Conservation (phyloP, 2,329 filamentous ascomycete species). For the Penicillium sp. region DNA sequence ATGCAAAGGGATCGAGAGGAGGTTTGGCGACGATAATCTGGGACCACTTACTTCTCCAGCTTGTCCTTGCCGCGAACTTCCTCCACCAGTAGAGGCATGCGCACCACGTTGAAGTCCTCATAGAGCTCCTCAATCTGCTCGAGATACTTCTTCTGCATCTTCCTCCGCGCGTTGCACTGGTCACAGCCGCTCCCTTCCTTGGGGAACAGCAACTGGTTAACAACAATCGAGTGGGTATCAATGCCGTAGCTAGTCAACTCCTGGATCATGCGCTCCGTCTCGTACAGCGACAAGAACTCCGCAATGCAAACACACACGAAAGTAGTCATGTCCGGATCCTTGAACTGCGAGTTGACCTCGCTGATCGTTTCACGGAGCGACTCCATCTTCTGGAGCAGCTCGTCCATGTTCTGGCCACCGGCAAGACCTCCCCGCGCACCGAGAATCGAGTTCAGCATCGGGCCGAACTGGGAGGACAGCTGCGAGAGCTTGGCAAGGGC, state of each 20-base stretch:
- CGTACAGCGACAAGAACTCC: conserved; percentile 94
- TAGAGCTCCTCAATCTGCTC: conserved; percentile 99
- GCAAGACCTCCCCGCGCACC: conserved; percentile 76
- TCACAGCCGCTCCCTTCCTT: conserved; percentile 83
- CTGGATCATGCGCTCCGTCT: conserved; percentile 99
- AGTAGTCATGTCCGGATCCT: conserved; percentile 91
- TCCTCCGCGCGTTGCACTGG: conserved; percentile 89
- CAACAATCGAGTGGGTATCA: conserved; percentile 95
- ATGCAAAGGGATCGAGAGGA: not conserved
- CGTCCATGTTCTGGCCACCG: conserved; percentile 88
- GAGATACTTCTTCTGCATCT: conserved; percentile 99
- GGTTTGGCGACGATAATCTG: not conserved
- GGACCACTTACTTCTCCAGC: conserved; percentile 68
- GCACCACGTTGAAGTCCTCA: conserved; percentile 98
- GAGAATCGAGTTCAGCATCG: conserved; percentile 90
- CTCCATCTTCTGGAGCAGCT: conserved; percentile 94
- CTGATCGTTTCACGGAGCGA: conserved; percentile 86
- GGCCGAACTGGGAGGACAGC: conserved; percentile 90
- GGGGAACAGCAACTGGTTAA: conserved; percentile 96
- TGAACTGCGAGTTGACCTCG: conserved; percentile 98
- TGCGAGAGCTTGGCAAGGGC: conserved; percentile 96
- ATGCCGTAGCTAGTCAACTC: conserved; percentile 91
- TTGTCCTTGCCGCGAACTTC: conserved; percentile 95
- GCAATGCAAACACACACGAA: conserved; percentile 99
- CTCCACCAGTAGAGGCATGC: conserved; percentile 94